Conservation (phyloP, 495 filamentous ascomycete species). For the Xylaria sp. region DNA sequence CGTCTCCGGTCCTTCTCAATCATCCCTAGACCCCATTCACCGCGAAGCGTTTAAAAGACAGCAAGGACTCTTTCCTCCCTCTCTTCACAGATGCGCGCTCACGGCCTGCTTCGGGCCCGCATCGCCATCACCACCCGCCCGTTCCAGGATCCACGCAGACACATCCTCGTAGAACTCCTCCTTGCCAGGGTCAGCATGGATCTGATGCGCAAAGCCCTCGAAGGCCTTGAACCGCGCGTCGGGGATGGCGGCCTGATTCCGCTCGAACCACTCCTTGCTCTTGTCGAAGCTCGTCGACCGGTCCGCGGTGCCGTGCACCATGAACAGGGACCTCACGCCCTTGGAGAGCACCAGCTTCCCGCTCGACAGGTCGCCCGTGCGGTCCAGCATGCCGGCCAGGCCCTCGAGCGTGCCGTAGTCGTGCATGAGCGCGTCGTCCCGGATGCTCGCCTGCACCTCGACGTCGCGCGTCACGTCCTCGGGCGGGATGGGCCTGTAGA, state of each 20-base stretch:
- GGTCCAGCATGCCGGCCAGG: constrained; percentile 75
- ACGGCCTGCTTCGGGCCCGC: neutral
- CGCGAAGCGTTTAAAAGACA: neutral
- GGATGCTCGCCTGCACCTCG: constrained; percentile 59
- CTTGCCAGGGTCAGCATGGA: constrained; percentile 74
- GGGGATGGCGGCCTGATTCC: constrained; percentile 52
- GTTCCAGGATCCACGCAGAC: constrained; percentile 72
- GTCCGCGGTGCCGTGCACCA: constrained; percentile 75
- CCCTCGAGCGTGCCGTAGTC: constrained; percentile 81
- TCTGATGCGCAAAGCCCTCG: constrained; percentile 78
- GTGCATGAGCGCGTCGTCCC: constrained; percentile 72
- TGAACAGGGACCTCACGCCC: constrained; percentile 57
- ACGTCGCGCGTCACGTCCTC: constrained; percentile 68
- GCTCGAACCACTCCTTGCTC: constrained; percentile 66
- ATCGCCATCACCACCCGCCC: constrained; percentile 32
- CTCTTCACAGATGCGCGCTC: constrained; percentile 17
- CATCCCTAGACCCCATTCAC: neutral
- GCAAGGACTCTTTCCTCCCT: neutral
- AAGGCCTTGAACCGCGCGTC: constrained; percentile 77
- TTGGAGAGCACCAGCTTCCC: constrained; percentile 50
- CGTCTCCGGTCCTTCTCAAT: neutral
- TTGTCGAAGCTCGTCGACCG: constrained; percentile 66
- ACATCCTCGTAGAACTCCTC: constrained; percentile 73
- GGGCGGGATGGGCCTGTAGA: constrained; percentile 63
- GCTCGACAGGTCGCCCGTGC: constrained; percentile 58